Base-by-base conservation (phyloP, 2,329 filamentous ascomycete genomes). In the Hypoxylon sp. region DNA sequence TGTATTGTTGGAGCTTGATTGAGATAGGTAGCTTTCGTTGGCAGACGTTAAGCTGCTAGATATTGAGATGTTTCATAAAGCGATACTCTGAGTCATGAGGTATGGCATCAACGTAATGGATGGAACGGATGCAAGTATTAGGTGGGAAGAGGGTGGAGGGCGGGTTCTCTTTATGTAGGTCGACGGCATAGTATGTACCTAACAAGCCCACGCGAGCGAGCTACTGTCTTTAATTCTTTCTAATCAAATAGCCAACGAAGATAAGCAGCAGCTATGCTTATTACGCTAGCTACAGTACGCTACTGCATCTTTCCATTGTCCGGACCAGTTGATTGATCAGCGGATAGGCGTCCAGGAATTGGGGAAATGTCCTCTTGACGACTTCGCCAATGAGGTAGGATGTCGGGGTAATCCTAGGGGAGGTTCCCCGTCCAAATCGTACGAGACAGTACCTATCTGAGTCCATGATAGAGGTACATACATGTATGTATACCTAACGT, bases 351-450 rank as follows among this genome's bases (percentile, higher is more conserved):
- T 33, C 61, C 48, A 58, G 58, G 31, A 49, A 33, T 51, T 46
- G 57, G 65, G 57, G 51, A 14, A 57, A 60, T 40, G 56, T 48
- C 60, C 48, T 55, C 56, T 59, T 66, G 67, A 76, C 74, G 74
- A 75, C 75, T 72, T 75, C 73, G 72, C 72, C 73, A 74, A 74
- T 73, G 51, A 64, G 54, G 65, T 30, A 61, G 30, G 22, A 8
- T 35, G 51, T 62, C 50, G 69, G 61, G 61, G 30, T 58, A 53
- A 66, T 71, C 66, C 68, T 56, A 51, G 63, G 53, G 63, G 64
- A 58, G 53, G 51, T 30, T 69, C 68, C 58, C 37, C 60, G 59
- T 22, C 35, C 35, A 27, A 56, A 68, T 65, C 64, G 27, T 59
- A 57, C 54, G 56, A 58, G 42, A 33, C 17, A 13, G 40, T 25